Evolutionary conservation across 73 alveolate species (phyloP), one percentile per base, ranked within the genome.

Genomic region (Paramecium primaurelia): DNA sequence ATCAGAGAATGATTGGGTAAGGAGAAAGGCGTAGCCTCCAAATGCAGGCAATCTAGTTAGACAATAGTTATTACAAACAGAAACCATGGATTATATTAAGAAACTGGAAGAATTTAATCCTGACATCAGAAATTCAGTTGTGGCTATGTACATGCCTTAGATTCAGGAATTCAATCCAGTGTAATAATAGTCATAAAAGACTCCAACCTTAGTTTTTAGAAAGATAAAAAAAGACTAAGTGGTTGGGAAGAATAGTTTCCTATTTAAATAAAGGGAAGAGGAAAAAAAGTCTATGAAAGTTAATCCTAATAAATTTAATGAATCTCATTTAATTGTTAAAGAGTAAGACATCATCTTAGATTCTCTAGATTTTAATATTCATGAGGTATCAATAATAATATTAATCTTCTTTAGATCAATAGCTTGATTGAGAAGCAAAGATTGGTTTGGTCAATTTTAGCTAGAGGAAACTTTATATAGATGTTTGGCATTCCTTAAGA

Each of bases 401-500:
- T 34, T 22, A 68, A 22, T 22, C 25, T 8, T 22, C 3, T 20
- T 12, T 34, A 68, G 85, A 16, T 36, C 8, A 12, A 12, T 26
- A 68, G 7, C 37, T 14, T 8, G 6, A 75, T 75, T 34, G 93
- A 87, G 68, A 87, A 87, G 42, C 36, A 38, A n/a, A 87, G 88
- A n/a, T 40, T 77, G n/a, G 88, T 77, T 16, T 87, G 88, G 87
- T 59, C 64, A 37, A 87, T 87, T 4, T 58, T 87, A 20, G 32
- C 37, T 26, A 87, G 89, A 40, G 16, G 60, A 10, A 42, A 64
- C 26, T 87, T 32, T 18, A 30, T 87, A 37, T 58, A 68, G 26
- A 59, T 77, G 36, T 87, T 20, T 87, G 88, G 58, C 2, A 87
- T 87, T 69, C 93, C 93, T 2, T 45, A 25, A 26, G 93, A 87